These are phyloP conservation scores for Chrysosporium keratinophilum DNA, from an alignment of 2,329 filamentous ascomycete genomes.

Conservation along the genomic window DNA sequence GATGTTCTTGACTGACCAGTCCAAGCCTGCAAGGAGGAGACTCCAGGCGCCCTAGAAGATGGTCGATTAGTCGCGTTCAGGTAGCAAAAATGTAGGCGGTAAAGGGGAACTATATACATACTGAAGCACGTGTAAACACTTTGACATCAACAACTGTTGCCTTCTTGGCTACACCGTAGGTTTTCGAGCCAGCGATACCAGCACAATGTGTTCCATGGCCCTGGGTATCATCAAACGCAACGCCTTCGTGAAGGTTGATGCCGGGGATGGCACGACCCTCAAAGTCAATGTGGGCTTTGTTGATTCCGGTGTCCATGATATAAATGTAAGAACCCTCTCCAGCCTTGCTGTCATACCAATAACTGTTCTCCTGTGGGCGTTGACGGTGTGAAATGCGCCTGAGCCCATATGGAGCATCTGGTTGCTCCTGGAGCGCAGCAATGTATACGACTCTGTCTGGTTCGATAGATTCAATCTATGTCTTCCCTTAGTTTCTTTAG, in stretches of 20 bases:
- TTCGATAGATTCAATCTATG: conserved; percentile 90
- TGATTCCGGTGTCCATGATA: conserved; percentile 96
- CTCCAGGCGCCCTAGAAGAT: conserved; percentile 4
- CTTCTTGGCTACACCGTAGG: conserved; percentile 99
- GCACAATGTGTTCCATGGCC: conserved; percentile 99
- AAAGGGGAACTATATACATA: neutral
- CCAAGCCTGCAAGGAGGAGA: conserved; percentile 1
- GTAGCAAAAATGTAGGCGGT: neutral
- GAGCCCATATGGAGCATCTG: conserved; percentile 94
- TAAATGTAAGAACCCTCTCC: conserved; percentile 98
- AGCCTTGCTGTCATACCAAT: conserved; percentile 78
- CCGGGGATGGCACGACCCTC: conserved; percentile 94
- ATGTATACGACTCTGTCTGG: conserved; percentile 83
- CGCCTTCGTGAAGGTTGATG: conserved; percentile 80
- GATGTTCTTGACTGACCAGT: conserved; percentile 9
- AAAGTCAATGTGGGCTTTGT: conserved; percentile 88
- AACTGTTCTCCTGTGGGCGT: conserved; percentile 89
- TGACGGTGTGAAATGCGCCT: conserved; percentile 95
- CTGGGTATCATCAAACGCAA: conserved; percentile 87
- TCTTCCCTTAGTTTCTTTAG: neutral
- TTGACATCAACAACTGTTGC: conserved; percentile 94
- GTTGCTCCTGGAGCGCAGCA: conserved; percentile 57
- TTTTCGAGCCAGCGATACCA: conserved; percentile 92
- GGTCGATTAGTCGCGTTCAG: neutral
- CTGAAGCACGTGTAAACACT: conserved; percentile 53